Conservation (phyloP, 2,329 filamentous ascomycete genomes). For the Aspergillus fischeri region DNA sequence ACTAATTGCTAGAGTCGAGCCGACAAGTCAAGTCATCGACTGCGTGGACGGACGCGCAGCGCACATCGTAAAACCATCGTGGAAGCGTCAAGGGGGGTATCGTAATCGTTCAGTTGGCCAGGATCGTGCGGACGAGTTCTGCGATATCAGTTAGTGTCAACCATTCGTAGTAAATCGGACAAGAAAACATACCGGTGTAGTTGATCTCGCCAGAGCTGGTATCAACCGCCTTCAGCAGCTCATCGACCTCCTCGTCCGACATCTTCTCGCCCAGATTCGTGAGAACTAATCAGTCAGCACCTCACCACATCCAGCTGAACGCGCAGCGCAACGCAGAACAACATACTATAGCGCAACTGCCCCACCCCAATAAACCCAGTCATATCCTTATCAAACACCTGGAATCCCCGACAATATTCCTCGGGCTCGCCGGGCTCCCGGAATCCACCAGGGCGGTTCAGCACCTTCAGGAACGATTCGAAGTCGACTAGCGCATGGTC, state of each 20-base stretch:
- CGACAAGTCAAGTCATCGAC: background rate
- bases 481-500: constrained; percentile 71
- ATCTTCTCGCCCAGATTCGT: constrained; percentile 99
- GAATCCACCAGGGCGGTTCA: constrained; percentile 97
- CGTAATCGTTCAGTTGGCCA: constrained; percentile 63
- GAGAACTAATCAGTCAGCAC: constrained; percentile 55
- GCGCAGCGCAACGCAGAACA: background rate
- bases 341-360: constrained; percentile 80
- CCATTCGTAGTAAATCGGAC: background rate
- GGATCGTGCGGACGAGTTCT: constrained; percentile 83
- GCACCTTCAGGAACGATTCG: constrained; percentile 91
- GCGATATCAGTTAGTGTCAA: constrained; percentile 3
- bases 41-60: background rate
- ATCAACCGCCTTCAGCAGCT: constrained; percentile 96
- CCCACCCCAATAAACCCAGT: constrained; percentile 97
- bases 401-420: constrained; percentile 97
- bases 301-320: background rate
- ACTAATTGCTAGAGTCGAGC: background rate
- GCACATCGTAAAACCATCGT: background rate
- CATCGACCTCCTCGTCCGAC: constrained; percentile 97
- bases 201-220: constrained; percentile 95
- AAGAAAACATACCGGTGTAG: constrained; percentile 72
- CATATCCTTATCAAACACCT: constrained; percentile 99
- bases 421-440: constrained; percentile 96
- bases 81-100: constrained; percentile 23